Conservation (phyloP, 2,329 filamentous ascomycete species). For the Diaporthe citri region DNA sequence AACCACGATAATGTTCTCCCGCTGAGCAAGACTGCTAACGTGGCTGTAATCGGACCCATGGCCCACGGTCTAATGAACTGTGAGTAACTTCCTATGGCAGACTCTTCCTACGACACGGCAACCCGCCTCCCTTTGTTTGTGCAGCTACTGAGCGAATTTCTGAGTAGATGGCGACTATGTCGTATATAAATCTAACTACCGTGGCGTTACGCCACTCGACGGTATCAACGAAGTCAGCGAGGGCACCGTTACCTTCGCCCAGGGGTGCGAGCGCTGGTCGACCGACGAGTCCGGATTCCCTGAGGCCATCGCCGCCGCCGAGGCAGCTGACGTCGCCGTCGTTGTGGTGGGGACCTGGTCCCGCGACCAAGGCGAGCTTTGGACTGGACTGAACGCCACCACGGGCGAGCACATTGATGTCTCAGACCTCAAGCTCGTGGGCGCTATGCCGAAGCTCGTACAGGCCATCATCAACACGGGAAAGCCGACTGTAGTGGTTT, state of each 20-base stretch:
- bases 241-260: constrained; percentile 73
- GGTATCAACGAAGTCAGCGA: constrained; percentile 73
- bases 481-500: constrained; percentile 76
- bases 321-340: constrained; percentile 77
- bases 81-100: neutral
- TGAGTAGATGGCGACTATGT: constrained; percentile 79
- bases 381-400: constrained; percentile 78
- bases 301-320: constrained; percentile 74
- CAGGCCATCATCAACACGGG: constrained; percentile 76
- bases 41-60: constrained; percentile 83
- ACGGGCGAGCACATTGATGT: constrained; percentile 82
- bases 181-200: constrained; percentile 72
- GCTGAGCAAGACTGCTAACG: constrained; percentile 72
- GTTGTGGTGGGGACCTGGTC: constrained; percentile 83
- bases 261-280: constrained; percentile 81
- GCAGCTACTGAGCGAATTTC: constrained; percentile 2
- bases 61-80: constrained; percentile 77
- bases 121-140: neutral
- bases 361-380: constrained; percentile 78
- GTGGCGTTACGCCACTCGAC: constrained; percentile 77
- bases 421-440: constrained; percentile 73
- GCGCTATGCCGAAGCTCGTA: constrained; percentile 76
- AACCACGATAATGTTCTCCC: constrained; percentile 68
- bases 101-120: neutral
- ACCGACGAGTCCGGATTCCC: constrained; percentile 75